Evolutionary conservation across 1,139 yeast species (phyloP).

Genomic region (Eremothecium cymbalariae): DNA sequence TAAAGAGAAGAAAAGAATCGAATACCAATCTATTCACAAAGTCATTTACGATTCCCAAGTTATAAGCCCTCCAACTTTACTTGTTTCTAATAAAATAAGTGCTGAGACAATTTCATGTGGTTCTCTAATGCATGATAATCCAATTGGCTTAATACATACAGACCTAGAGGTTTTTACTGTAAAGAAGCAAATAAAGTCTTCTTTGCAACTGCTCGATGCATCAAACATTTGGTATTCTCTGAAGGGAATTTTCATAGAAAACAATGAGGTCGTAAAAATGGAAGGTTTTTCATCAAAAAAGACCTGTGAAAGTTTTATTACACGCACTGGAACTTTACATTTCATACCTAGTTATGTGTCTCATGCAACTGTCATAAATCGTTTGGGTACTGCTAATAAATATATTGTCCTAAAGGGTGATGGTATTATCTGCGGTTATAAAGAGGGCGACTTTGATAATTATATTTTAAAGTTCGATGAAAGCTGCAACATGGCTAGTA

Average conservation of each 20-base stretch:
- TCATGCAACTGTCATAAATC: not conserved
- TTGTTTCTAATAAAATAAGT: not conserved
- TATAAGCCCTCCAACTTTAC: not conserved
- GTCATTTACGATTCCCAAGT: not conserved
- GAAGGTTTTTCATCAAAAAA: too few species aligned
- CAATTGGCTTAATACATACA: not conserved
- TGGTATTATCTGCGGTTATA: not conserved
- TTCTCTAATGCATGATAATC: not conserved
- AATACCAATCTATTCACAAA: not conserved
- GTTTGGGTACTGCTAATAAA: not conserved
- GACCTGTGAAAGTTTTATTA: too few species aligned
- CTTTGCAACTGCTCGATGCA: not conserved
- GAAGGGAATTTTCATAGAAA: not conserved
- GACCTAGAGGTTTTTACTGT: not conserved
- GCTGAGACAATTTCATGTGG: not conserved
- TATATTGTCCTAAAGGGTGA: not conserved
- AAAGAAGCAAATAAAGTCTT: not conserved
- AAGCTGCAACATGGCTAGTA: not conserved
- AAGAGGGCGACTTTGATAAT: not conserved
- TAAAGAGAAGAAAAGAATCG: not conserved
- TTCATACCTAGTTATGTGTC: not conserved
- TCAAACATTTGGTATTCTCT: not conserved
- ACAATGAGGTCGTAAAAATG: too few species aligned
- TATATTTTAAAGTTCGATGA: not conserved
- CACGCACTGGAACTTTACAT: too few species aligned